phyloP scores from a whole-genome alignment of 176 grass and related monocot genomes.

The Juncus inflexus region DNA sequence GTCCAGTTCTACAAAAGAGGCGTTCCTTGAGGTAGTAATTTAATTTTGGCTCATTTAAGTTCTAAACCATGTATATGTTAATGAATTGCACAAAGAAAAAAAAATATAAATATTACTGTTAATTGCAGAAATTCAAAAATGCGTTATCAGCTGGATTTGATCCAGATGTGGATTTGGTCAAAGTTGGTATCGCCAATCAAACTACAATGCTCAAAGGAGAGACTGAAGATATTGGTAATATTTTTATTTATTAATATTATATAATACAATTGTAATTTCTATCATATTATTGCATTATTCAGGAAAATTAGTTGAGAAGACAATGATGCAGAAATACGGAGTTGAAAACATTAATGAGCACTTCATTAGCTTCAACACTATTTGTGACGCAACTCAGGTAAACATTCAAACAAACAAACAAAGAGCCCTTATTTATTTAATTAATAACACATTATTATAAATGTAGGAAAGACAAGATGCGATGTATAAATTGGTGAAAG shows the following conservation, averaged over 20 bases:
- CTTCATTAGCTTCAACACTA: slow-evolving; percentile 91
- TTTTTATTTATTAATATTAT: slow-evolving; percentile 2
- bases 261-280: neutral
- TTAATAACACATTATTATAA: neutral
- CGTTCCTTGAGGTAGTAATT: slow-evolving; percentile 60
- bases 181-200: slow-evolving; percentile 97
- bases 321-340: slow-evolving; percentile 87
- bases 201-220: slow-evolving; percentile 99
- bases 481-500: slow-evolving; percentile 86
- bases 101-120: neutral
- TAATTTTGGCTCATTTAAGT: neutral
- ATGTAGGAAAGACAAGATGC: slow-evolving; percentile 95
- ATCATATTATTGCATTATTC: slow-evolving; percentile 8
- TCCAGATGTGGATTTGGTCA: slow-evolving; percentile 83
- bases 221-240: slow-evolving; percentile 89
- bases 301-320: slow-evolving; percentile 91
- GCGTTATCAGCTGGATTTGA: slow-evolving; percentile 88
- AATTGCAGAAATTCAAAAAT: slow-evolving; percentile 83
- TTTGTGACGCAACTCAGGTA: slow-evolving; percentile 99
- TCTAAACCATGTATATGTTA: too few relatives aligned
- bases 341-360: slow-evolving; percentile 82
- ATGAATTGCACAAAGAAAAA: too few relatives aligned
- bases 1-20: slow-evolving; percentile 87
- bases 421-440: too few relatives aligned
- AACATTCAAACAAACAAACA: neutral